Evolutionary conservation across 805 yeast species (phyloP), one percentile per base, ranked within the genome.

Genomic region (Huiozyma naganishii): DNA sequence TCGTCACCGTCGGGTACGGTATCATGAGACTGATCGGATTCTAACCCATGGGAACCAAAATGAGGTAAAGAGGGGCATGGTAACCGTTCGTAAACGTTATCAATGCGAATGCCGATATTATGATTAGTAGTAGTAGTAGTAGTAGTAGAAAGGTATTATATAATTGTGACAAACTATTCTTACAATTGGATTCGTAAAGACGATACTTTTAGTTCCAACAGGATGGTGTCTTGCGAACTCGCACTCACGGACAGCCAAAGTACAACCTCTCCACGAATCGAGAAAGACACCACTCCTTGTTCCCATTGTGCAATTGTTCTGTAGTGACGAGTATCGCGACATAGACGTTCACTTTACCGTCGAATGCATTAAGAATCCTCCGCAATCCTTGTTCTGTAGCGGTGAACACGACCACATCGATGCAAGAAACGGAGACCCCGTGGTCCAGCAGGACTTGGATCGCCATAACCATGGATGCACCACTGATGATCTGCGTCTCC

Each of bases 401-500:
- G 42, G 82, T 61, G 55, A 83, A 84, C 5, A 81, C 67, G 9
- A 87, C 78, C 43, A 88, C 69, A 2, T 80, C 73, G 23, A 92
- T 82, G 50, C 83, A 73, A 29, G 70, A 65, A 40, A 74, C 72
- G 7, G 60, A 52, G 23, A 86, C 80, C 6, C 80, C 83, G 58
- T 90, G 94, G 57, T 90, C 97, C 11, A 84, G 52, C 40, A 90
- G 66, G 4, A 90, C 88, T 53, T 87, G 92, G 38, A 86, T 76
- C 0, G 97, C 95, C 97, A 90, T 92, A 37, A 87, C 83, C 1
- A 89, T 80, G 0, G 95, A 95, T 0, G 96, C 95, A 2, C 97
- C 98, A 29, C 95, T 80, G 30, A 86, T 80, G 40, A 87, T 71
- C 59, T 90, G 96, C 0, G 95, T 86, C 57, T 90, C 97, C 55